These are phyloP conservation scores for Spencermartinsiella ligniputridi DNA, from an alignment of 1,139 yeast species.

Conservation along the genomic window DNA sequence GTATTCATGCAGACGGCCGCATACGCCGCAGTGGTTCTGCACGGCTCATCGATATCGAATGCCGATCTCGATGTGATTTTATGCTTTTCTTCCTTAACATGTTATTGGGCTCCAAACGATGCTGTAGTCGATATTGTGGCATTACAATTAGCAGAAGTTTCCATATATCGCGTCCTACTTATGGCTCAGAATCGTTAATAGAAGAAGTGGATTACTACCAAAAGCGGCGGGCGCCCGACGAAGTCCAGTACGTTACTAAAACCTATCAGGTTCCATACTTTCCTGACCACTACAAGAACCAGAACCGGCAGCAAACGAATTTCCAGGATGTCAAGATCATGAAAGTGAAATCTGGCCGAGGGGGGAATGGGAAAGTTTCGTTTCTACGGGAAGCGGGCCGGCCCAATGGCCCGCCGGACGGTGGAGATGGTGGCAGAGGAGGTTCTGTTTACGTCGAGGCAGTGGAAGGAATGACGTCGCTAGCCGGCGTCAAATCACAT, in stretches of 20 bases:
- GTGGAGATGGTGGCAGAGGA: conserved; percentile 97
- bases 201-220: conserved; percentile 18
- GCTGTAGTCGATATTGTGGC: too few relatives aligned
- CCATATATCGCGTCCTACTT: too few relatives aligned
- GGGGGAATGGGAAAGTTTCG: conserved; percentile 86
- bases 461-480: conserved; percentile 53
- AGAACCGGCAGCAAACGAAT: conserved; percentile 21
- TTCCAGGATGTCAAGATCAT: conserved; percentile 62
- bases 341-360: conserved; percentile 69
- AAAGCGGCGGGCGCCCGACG: conserved; percentile 21
- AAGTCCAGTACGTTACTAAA: conserved; percentile 14
- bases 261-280: conserved; percentile 29
- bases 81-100: too few relatives aligned
- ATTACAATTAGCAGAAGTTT: too few relatives aligned
- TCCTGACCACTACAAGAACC: conserved; percentile 23
- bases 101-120: too few relatives aligned
- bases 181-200: conserved; percentile 20
- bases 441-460: conserved; percentile 84
- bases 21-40: too few relatives aligned
- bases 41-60: too few relatives aligned
- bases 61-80: too few relatives aligned
- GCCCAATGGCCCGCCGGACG: conserved; percentile 91
- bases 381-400: conserved; percentile 83
- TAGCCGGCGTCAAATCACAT: conserved; percentile 62
- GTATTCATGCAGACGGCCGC: too few relatives aligned